Evolutionary conservation across 2,329 filamentous ascomycete species (phyloP), one percentile per base, ranked within the genome.

Genomic region (Penicillium sp.): DNA sequence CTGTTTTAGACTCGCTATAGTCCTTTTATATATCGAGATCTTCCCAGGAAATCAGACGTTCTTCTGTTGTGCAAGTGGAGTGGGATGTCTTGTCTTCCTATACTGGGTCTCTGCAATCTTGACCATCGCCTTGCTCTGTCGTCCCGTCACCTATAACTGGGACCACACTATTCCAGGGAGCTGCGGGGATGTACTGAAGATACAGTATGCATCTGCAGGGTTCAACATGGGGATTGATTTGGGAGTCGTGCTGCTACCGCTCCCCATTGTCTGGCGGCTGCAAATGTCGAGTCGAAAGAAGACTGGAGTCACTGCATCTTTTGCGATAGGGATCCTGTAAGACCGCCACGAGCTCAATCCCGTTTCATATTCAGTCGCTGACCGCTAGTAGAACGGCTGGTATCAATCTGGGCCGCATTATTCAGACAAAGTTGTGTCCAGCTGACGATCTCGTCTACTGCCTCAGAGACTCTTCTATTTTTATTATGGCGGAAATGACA

Each of bases 151-250:
- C 19, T 58, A 50, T 36, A 61, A 61, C 40, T 62, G 58, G 60
- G 42, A 62, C 1, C 17, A 22, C 4, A 50, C 40, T 1, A 47
- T 61, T 25, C n/a, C 46, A 17, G 55, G 56, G 2, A 53, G 36
- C 9, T 59, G 60, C 12, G 60, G 58, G 1, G 40, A 61, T 36
- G 26, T 56, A 3, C 12, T 45, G 14, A 52, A 57, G 28, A 55
- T 59, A 6, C 45, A 59, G 33, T 47, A 56, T 31, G 58, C 50
- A 22, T 53, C 55, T 28, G 52, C 58, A n/a, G 58, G 55, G 14
- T 57, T 63, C 35, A 61, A 57, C 12, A 48, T 60, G 53, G 53
- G 30, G 10, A 50, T 60, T 19, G 53, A 60, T 14, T 22, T 60
- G n/a, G 30, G 37, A 12, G 52, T 56, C 5, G 56, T 56, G 4